Evolutionary conservation across 306 rosid genomes (phyloP).

Genomic region (Malus fusca): DNA sequence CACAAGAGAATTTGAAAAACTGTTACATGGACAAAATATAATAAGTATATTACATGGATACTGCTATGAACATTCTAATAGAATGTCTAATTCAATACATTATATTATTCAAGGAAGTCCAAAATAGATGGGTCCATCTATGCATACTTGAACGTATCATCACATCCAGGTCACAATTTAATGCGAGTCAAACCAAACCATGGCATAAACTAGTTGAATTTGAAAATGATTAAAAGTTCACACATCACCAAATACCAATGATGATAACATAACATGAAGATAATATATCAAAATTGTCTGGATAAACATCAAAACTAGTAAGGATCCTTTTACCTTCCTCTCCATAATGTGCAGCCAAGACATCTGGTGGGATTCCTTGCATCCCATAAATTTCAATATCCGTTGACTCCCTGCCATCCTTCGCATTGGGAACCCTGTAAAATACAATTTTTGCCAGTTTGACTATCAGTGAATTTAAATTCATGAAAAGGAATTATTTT

Average conservation of each 20-base stretch:
- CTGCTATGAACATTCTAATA: not conserved
- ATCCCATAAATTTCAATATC: constrained; percentile 98
- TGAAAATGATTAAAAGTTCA: not conserved
- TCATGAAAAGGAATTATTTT: not conserved
- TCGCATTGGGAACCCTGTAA: constrained; percentile 91
- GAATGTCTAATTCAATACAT: not conserved
- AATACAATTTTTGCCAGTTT: not conserved
- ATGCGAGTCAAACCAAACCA: not conserved
- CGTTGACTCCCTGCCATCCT: constrained; percentile 77
- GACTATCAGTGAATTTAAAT: not conserved
- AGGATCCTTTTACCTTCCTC: constrained; percentile 60
- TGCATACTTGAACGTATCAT: not conserved
- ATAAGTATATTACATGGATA: not conserved
- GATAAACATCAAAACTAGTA: not conserved
- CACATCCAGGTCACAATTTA: not conserved
- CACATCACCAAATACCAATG: not conserved
- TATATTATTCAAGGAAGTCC: not conserved
- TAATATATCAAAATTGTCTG: not conserved
- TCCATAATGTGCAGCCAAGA: constrained; percentile 93
- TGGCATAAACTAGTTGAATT: not conserved
- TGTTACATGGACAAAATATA: not conserved
- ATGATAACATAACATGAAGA: not conserved
- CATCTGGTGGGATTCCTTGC: constrained; percentile 96
- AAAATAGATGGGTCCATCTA: not conserved
- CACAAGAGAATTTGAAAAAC: not conserved